Percentiles rank a stretch among this genome's conserved stretches.
Evolutionary conservation across 1,284 basidiomycete species (phyloP).

Genomic region (Boletus calvinii): DNA sequence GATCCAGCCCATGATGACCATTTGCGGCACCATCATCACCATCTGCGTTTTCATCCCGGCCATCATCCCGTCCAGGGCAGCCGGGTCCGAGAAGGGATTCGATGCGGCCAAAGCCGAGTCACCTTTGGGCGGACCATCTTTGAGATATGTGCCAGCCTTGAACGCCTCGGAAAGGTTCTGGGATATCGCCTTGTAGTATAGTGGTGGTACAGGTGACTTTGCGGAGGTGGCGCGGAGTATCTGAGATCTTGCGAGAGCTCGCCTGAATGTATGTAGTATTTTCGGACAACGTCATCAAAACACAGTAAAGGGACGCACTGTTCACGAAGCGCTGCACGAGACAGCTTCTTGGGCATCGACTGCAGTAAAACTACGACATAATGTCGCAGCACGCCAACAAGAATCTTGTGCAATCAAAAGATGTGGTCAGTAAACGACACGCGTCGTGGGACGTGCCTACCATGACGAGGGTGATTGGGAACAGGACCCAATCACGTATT

Average conservation of each 20-base stretch:
- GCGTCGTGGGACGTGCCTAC: conserved; percentile 44
- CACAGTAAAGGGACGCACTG: conserved; percentile 63
- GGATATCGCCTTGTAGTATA: conserved; percentile 76
- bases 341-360: conserved; percentile 79
- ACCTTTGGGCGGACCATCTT: conserved; percentile 74
- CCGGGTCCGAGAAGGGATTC: conserved; percentile 83
- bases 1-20: conserved; percentile 99
- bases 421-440: conserved; percentile 1
- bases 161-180: conserved; percentile 70
- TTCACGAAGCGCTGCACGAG: conserved; percentile 82
- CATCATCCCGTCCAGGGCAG: conserved; percentile 98
- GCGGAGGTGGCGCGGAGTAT: conserved; percentile 78
- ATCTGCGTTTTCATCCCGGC: conserved; percentile 98
- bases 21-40: conserved; percentile 97
- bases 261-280: conserved; percentile 47
- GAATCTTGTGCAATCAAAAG: conserved; percentile 73
- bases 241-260: conserved; percentile 79
- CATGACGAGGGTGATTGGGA: conserved; percentile 98
- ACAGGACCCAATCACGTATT: conserved; percentile 92
- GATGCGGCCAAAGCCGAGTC: conserved; percentile 57
- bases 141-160: conserved; percentile 77
- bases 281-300: not conserved
- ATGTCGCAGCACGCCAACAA: conserved; percentile 92
- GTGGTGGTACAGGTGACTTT: conserved; percentile 78
- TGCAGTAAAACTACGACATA: conserved; percentile 90